Base-by-base conservation (phyloP, 306 rosid genomes). In the Cicer bijugum region DNA sequence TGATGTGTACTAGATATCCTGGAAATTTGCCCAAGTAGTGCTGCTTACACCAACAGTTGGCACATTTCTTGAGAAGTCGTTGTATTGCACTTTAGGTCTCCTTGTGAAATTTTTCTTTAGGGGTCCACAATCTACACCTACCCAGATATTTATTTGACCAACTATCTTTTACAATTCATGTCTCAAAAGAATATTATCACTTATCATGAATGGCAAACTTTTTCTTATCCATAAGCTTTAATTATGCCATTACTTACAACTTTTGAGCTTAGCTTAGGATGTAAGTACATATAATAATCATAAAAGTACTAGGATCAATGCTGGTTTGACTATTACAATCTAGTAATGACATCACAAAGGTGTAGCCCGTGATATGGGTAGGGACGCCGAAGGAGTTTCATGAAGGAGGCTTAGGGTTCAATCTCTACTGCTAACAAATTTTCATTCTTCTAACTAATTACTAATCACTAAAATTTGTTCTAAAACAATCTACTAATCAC, bases 151-250 rank as follows among this genome's bases (percentile, higher is more conserved):
- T 28, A 5, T 71, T 58, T 59, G 20, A 51, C 28, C 56, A 9
- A 78, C 73, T 44, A 50, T 48, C 51, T 74, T 79, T 43, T 35
- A 55, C 46, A 46, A 19, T 45, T 57, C 60, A 28, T 63, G 64
- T 57, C 67, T 57, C 46, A 48, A 55, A 63, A 78, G 33, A 45
- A 71, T 23, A 77, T 69, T 70, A 6, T 62, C 66, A 55, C 53
- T 42, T 12, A 37, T 61, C 51, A 44, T 66, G 8, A 15, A 43
- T 60, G 42, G 19, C 46, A 58, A 71, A 14, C 58, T 44, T 35
- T 69, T 56, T 66, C 46, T 17, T 11, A 39, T 56, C 46, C 48
- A 67, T 47, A 19, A 38, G 38, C 69, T 68, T 43, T 74, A 67
- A 9, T 48, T 28, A 69, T 74, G 75, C 45, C 56, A 39, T 69